Evolutionary conservation across 1,139 yeast genomes (phyloP), one percentile per base, ranked within the genome.

Genomic region (Candida glucosophila): DNA sequence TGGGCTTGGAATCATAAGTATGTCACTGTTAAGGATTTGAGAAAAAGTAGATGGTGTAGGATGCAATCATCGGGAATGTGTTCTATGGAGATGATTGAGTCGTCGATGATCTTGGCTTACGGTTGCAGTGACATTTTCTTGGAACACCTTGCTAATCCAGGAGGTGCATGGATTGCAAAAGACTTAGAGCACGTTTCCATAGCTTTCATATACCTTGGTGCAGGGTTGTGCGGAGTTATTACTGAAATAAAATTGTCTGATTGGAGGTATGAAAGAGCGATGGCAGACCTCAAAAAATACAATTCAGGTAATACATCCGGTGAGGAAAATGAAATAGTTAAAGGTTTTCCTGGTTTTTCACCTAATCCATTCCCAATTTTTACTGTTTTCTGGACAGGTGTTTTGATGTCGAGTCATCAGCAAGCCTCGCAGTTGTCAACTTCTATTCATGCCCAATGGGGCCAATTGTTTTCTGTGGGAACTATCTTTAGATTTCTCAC

Each of bases 371-470:
- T 90, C 70, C 97, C 98, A 2, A 73, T 85, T 2, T 69, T 90
- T 37, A 85, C 93, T 7, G 81, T 90, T 20, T 90, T 82, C 54
- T 90, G 96, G 95, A 90, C 97, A 1, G 98, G 98, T 14, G 66
- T 79, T n/a, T 64, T 90, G 35, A 90, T 90, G 98, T 85, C 96
- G 2, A 83, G 79, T 51, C 98, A 90, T 52, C 77, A 75, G 25
- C 98, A 90, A 54, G 83, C 88, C 3, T 76, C 90, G 1, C 60
- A 52, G 24, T 66, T 80, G 17, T 76, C 95, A 2, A 83, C 97
- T 2, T 61, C 58, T 18, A 72, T 90, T 34, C 98, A 90, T 50
- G 58, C 69, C 27, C 96, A 85, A 56, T 90, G 98, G 98, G 98
- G 98, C 5, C 67, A 68, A 31, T 53, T 90, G 43, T 64, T 90